These are phyloP conservation scores for Alloascoidea africana DNA, from an alignment of 805 yeast species.

Conservation along the genomic window DNA sequence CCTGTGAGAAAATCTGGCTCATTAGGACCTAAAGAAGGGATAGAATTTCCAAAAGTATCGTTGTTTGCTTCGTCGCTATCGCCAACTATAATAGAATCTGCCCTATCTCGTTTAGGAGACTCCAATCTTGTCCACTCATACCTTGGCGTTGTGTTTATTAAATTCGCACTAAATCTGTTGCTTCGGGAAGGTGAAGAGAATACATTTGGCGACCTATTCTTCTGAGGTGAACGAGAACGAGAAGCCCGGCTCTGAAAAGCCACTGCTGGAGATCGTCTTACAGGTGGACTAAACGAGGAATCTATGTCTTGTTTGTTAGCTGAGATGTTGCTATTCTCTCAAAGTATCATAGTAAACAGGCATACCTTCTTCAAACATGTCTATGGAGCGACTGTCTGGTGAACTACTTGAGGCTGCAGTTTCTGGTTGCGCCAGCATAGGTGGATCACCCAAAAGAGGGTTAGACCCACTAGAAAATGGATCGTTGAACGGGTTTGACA, in stretches of 20 bases:
- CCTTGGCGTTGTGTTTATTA: conserved; percentile 33
- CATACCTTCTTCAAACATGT: neutral
- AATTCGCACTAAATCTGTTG: conserved; percentile 6
- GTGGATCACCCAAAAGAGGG: too few species aligned
- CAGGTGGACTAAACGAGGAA: too few species aligned
- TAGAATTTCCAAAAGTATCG: conserved; percentile 8
- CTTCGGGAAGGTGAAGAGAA: too few species aligned
- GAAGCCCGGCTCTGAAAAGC: neutral
- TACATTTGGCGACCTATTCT: conserved; percentile 12
- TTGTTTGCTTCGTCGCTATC: conserved; percentile 25
- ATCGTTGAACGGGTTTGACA: too few species aligned
- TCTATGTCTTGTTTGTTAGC: too few species aligned
- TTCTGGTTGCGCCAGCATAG: conserved; percentile 1
- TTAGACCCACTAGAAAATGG: too few species aligned
- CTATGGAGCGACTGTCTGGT: neutral
- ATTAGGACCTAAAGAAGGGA: neutral
- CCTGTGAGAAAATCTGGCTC: neutral
- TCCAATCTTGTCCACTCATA: conserved; percentile 54
- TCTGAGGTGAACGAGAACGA: conserved; percentile 5
- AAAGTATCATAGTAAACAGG: neutral
- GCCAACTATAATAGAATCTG: conserved; percentile 32
- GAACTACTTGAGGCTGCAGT: neutral
- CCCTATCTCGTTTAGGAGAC: conserved; percentile 50
- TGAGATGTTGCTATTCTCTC: too few species aligned
- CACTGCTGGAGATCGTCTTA: neutral